Conservation (phyloP, 176 grass and related monocot species). For the Triticum aestivum region IWGSC_CS_RefSeq_v2.1 NC_057806.1:577691605-577692104, state of each 20-base stretch:
- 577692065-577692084: no score
- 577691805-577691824: background rate
- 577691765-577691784: background rate
- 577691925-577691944: background rate
- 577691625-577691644: background rate
- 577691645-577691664: background rate
- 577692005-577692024: no score
- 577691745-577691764: background rate
- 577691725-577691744: background rate
- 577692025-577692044: no score
- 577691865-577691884: background rate
- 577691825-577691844: background rate
- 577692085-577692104: no score
- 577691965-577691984: background rate
- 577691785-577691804: background rate
- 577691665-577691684: background rate
- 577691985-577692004: background rate
- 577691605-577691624: background rate
- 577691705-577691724: background rate
- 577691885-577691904: background rate
- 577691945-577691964: background rate
- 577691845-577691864: background rate
- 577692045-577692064: no score
- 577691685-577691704: conserved; percentile 6
- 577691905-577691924: background rate